These are phyloP conservation scores for Eragrostis tef DNA, from an alignment of 202 grass and related monocot species.

Conservation along the genomic window DNA sequence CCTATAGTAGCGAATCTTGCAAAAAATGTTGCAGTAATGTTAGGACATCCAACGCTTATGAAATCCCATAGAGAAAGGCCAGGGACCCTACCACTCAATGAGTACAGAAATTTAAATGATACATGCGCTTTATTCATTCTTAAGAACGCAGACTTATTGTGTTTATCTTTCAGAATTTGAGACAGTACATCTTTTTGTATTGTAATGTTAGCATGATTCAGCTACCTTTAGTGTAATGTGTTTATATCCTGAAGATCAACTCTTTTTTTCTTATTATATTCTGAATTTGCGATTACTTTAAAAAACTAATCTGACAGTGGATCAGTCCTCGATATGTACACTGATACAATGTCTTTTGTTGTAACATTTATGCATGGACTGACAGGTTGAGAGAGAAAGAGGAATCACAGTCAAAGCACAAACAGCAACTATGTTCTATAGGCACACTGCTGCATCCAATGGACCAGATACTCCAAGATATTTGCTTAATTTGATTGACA, in stretches of 20 bases:
- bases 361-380: constrained; percentile 24
- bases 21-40: not conserved
- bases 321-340: constrained; percentile 13
- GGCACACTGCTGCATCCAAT: constrained; percentile 21
- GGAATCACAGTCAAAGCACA: constrained; percentile 98
- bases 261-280: not conserved
- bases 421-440: constrained; percentile 96
- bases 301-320: constrained; percentile 22
- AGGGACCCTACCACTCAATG: not conserved
- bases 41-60: not conserved
- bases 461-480: constrained; percentile 49
- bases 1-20: not conserved
- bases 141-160: not conserved
- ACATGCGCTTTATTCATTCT: constrained; percentile 2
- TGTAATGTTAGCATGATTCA: constrained; percentile 1
- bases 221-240: not conserved
- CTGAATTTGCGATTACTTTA: not conserved
- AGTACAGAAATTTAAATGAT: not conserved
- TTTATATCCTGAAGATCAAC: not conserved
- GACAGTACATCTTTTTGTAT: not conserved
- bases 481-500: constrained; percentile 93
- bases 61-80: not conserved
- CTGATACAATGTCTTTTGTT: constrained; percentile 8
- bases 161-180: constrained; percentile 11
- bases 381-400: constrained; percentile 92